Percentiles rank a stretch among this genome's conserved stretches.
Evolutionary conservation across 208 protist species (phyloP).

Genomic region (Vickermania spadyakhi): DNA sequence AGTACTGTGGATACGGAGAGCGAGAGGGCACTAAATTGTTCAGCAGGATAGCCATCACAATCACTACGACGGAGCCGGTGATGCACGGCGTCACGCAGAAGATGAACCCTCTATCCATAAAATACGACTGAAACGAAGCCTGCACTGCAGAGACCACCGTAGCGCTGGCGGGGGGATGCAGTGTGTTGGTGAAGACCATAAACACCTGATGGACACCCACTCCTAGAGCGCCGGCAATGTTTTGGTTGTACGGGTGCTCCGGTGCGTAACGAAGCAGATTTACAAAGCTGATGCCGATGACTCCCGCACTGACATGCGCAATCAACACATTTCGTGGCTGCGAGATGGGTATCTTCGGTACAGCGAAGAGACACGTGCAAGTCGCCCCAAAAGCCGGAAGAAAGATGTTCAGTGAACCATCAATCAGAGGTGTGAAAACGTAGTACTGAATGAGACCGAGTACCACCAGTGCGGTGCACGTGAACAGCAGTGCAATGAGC

Average conservation of each 20-base stretch:
- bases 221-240: slow-evolving; percentile 43
- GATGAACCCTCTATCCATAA: slow-evolving; percentile 48
- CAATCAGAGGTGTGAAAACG: slow-evolving; percentile 28
- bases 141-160: slow-evolving; percentile 47
- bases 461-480: slow-evolving; percentile 30
- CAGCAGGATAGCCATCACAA: slow-evolving; percentile 35
- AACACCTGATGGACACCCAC: slow-evolving; percentile 41
- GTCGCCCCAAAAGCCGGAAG: slow-evolving; percentile 48
- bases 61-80: slow-evolving; percentile 23
- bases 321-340: slow-evolving; percentile 49
- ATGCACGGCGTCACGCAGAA: slow-evolving; percentile 49
- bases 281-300: slow-evolving; percentile 35
- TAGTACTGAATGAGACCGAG: slow-evolving; percentile 50
- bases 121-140: slow-evolving; percentile 31
- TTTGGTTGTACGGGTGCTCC: slow-evolving; percentile 31
- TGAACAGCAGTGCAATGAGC: slow-evolving; percentile 40
- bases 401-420: slow-evolving; percentile 31
- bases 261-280: slow-evolving; percentile 30
- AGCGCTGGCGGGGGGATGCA: slow-evolving; percentile 54
- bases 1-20: slow-evolving; percentile 58
- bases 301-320: slow-evolving; percentile 44
- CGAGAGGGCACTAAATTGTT: slow-evolving; percentile 46
- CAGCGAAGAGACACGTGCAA: slow-evolving; percentile 35
- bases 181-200: slow-evolving; percentile 52
- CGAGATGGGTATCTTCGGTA: slow-evolving; percentile 38